These are phyloP conservation scores for Pouteria campechiana DNA, from an alignment of 179 eudicot species.

Conservation along the genomic window DNA sequence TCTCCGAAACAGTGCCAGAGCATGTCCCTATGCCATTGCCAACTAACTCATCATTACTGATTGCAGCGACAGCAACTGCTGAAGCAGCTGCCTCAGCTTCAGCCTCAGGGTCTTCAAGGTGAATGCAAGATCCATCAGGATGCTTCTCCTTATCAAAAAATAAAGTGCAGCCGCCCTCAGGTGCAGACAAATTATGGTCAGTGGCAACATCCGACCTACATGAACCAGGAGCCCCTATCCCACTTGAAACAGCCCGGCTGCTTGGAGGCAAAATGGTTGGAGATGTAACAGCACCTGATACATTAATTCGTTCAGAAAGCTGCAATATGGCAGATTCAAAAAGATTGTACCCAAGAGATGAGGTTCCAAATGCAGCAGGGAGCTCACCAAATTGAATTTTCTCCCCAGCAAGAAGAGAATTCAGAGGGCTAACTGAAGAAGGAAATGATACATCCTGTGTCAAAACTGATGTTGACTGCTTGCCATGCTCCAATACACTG, in stretches of 20 bases:
- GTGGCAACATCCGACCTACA: slow-evolving; percentile 37
- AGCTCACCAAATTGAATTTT: slow-evolving; percentile 89
- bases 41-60: slow-evolving; percentile 59
- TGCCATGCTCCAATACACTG: slow-evolving; percentile 26
- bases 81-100: slow-evolving; percentile 81
- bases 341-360: no score
- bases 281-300: slow-evolving; percentile 94
- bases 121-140: slow-evolving; percentile 24
- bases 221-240: slow-evolving; percentile 54
- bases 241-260: slow-evolving; percentile 40
- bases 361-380: no score
- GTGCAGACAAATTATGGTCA: slow-evolving; percentile 25
- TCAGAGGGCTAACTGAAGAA: slow-evolving; percentile 66
- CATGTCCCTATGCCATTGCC: slow-evolving; percentile 29
- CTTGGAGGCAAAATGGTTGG: slow-evolving; percentile 58
- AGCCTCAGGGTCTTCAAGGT: slow-evolving; percentile 55
- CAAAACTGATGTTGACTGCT: slow-evolving; percentile 43
- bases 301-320: no score
- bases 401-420: slow-evolving; percentile 94
- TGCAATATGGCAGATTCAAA: background rate
- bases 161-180: slow-evolving; percentile 27
- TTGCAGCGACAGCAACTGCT: slow-evolving; percentile 86
- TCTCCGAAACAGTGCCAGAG: slow-evolving; percentile 22
- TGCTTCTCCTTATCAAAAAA: slow-evolving; percentile 56
- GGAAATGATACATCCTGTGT: slow-evolving; percentile 45